Conservation (phyloP, 1,139 yeast genomes). For the Nadsonia starkeyi-henricii region DNA sequence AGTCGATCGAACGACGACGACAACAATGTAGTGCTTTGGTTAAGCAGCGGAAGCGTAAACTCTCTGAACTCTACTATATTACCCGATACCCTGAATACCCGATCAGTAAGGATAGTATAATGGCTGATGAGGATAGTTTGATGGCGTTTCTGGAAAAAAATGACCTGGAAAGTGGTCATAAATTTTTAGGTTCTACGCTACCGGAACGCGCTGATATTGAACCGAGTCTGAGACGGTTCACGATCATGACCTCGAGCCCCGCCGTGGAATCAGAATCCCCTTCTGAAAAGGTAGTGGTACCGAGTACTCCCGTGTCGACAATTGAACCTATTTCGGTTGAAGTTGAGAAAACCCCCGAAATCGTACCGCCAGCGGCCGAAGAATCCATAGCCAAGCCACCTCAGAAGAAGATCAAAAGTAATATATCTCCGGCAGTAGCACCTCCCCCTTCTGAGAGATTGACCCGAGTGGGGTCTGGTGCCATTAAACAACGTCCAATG, state of each 20-base stretch:
- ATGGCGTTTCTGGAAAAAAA: constrained; percentile 32
- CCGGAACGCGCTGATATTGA: constrained; percentile 11
- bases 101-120: constrained; percentile 24
- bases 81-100: constrained; percentile 33
- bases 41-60: constrained; percentile 35
- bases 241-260: not conserved
- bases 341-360: too few relatives aligned
- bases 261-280: not conserved
- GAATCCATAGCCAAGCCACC: not conserved
- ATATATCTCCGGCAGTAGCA: not conserved
- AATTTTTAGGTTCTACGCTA: constrained; percentile 20
- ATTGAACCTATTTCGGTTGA: too few relatives aligned
- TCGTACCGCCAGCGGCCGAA: too few relatives aligned
- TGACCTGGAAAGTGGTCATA: constrained; percentile 26
- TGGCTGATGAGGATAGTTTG: constrained; percentile 27
- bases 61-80: constrained; percentile 42
- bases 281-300: too few relatives aligned
- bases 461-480: not conserved
- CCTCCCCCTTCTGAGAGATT: not conserved
- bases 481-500: not conserved
- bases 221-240: not conserved
- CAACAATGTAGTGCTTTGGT: constrained; percentile 28
- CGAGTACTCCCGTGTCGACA: too few relatives aligned
- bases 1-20: constrained; percentile 31
- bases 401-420: not conserved